Base-by-base conservation (phyloP, 2,329 filamentous ascomycete genomes). In the Colletotrichum aenigma region DNA sequence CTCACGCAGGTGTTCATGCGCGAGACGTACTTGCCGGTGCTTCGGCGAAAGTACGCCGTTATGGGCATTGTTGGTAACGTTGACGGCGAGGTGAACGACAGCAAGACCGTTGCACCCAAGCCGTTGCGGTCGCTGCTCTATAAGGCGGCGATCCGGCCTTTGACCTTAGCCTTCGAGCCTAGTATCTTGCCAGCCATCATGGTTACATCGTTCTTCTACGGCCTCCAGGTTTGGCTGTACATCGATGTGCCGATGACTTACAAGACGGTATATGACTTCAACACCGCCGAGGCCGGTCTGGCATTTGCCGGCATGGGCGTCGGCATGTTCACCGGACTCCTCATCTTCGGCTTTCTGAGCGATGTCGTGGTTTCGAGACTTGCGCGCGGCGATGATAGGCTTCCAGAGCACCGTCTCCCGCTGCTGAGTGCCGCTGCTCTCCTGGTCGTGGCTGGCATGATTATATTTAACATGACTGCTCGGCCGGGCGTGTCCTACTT, bases 201-300 rank as follows among this genome's bases (percentile, higher is more conserved):
- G 36, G 60, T 69, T 18, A 74, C 15, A 6, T 65, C 70, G n/a
- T 76, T 70, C 38, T 76, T 70, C 66, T 70, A 70, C 36, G 66
- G 66, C 18, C 71, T 75, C 15, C 66, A 75, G 15, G 71, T 70
- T 8, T 67, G 61, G 71, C 24, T 66, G 64, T 75, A 66, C 7
- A 75, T 76, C 24, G 71, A 75, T 9, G 56, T 76, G 9, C 66
- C 74, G 12, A 74, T 67, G 66, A 64, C 61, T 43, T 75, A 70
- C 8, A 75, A 71, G 66, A 16, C 36, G 7, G 66, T 67, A 6
- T 71, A 64, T n/a, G 38, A 28, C 32, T 74, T 70, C 66, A 70
- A 34, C 21, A 74, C 55, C 52, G 36, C 24, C 18, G 43, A 67
- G 38, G 61, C 66, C 26, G 66, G 71, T 4, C 18, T 62, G 32